phyloP scores from a whole-genome alignment of 257 asterid species.

The Coffea eugenioides region DNA sequence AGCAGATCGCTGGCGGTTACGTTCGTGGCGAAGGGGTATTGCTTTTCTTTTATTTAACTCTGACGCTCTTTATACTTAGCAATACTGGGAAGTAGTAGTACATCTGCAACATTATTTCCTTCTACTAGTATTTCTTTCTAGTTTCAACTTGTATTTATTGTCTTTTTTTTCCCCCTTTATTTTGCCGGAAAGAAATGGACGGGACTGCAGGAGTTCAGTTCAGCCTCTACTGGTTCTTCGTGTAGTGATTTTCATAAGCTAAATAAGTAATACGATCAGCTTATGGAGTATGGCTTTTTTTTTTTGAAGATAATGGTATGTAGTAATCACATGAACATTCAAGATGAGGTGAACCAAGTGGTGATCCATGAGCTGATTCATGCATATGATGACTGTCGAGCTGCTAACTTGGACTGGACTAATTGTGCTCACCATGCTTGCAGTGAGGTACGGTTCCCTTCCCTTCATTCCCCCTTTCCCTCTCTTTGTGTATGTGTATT shows the following conservation, averaged over 20 bases:
- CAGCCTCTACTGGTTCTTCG: background rate
- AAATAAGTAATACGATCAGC: background rate
- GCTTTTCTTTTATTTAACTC: background rate
- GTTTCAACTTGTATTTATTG: background rate
- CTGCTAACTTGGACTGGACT: slow-evolving; percentile 77
- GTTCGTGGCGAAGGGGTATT: slow-evolving; percentile 61
- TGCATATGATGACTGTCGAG: slow-evolving; percentile 89
- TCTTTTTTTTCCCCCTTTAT: background rate
- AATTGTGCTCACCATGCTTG: slow-evolving; percentile 92
- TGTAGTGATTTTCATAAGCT: background rate
- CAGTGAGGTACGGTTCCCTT: slow-evolving; percentile 55
- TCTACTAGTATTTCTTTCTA: background rate
- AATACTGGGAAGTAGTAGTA: background rate
- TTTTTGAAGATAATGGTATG: slow-evolving; percentile 55
- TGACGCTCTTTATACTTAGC: background rate
- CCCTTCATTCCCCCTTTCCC: background rate
- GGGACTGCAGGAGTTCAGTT: too few species aligned
- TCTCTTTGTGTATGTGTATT: too few species aligned
- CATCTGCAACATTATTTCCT: too few species aligned
- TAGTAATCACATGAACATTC: slow-evolving; percentile 64
- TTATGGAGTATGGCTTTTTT: background rate
- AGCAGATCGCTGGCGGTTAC: slow-evolving; percentile 55
- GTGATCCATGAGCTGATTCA: slow-evolving; percentile 95
- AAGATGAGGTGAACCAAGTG: slow-evolving; percentile 89
- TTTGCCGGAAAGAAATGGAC: background rate